Conservation (phyloP, 202 grass and related monocot genomes). For the Setaria italica region DNA sequence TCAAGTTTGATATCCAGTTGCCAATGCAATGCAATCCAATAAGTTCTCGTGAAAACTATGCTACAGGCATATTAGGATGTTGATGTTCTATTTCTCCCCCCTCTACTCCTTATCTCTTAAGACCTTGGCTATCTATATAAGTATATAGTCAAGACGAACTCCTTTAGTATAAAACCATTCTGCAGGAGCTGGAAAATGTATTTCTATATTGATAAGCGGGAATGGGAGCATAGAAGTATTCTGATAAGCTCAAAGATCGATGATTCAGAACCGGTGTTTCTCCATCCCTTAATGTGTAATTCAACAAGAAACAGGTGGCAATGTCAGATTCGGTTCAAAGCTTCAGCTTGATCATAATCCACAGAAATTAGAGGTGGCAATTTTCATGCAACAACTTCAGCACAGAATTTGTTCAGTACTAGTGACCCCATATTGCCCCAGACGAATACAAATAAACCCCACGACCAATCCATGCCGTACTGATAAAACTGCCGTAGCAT, state of each 20-base stretch:
- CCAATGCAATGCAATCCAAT: conserved; percentile 23
- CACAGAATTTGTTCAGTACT: not conserved
- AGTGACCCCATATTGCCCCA: not conserved
- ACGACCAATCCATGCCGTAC: not conserved
- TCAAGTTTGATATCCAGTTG: conserved; percentile 35
- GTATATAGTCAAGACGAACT: not conserved
- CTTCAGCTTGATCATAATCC: conserved; percentile 5
- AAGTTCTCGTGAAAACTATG: conserved; percentile 18
- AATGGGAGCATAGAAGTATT: conserved; percentile 5
- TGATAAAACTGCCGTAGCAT: not conserved
- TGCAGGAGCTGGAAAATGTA: not conserved
- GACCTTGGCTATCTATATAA: not conserved
- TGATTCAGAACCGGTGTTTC: not conserved
- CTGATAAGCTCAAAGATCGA: not conserved
- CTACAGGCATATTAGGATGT: conserved; percentile 12
- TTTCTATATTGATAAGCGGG: not conserved
- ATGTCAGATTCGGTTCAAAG: not conserved
- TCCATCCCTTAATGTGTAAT: conserved; percentile 24
- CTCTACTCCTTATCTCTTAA: not conserved
- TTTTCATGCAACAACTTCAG: not conserved
- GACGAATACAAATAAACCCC: not conserved
- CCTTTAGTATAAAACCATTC: not conserved
- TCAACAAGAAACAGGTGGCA: not conserved
- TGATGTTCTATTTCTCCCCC: not conserved
- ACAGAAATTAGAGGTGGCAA: not conserved